phyloP scores from a whole-genome alignment of 1,284 basidiomycete genomes.

The Irpex lacteus region DNA sequence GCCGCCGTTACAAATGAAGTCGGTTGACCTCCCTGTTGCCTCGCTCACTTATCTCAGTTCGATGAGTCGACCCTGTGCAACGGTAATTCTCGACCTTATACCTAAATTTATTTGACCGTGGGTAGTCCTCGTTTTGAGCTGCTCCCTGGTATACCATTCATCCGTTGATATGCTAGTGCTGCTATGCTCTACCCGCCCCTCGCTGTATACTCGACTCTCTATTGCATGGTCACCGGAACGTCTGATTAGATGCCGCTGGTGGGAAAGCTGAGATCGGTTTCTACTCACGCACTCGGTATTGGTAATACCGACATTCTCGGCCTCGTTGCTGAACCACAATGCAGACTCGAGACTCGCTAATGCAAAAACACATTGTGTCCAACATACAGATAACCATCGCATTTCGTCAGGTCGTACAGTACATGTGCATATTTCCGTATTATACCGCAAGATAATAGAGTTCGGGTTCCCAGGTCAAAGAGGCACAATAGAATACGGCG shows the following conservation, averaged over 20 bases:
- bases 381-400: neutral
- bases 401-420: neutral
- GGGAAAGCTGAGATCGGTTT: neutral
- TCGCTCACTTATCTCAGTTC: slow-evolving; percentile 2
- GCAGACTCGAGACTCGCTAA: neutral
- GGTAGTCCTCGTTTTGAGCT: neutral
- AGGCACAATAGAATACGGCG: neutral
- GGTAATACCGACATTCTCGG: neutral
- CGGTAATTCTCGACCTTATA: slow-evolving; percentile 2
- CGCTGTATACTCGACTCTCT: neutral
- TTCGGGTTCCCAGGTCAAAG: neutral
- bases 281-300: neutral
- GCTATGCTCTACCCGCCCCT: neutral
- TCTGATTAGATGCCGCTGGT: neutral
- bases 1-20: neutral
- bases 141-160: neutral
- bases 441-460: neutral
- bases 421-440: neutral
- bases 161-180: neutral
- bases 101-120: neutral
- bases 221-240: neutral
- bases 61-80: neutral
- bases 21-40: neutral
- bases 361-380: neutral
- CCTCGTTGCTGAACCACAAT: neutral